Evolutionary conservation across 805 yeast genomes (phyloP).

Genomic region (Alloascoidea africana): DNA sequence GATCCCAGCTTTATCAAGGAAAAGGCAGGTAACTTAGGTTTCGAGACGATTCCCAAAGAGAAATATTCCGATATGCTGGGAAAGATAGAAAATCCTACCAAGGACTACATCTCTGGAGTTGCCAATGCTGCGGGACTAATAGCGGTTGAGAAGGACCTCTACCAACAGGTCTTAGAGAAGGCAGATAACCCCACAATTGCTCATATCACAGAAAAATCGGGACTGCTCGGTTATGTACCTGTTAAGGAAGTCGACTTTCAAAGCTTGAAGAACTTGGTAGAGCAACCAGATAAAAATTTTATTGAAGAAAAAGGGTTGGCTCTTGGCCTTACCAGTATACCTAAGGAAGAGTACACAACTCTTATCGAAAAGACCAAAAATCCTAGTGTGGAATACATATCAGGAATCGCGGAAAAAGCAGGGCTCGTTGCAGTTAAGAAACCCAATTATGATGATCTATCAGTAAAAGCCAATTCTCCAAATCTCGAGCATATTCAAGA

Average conservation of each 20-base stretch:
- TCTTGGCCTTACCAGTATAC: conserved; percentile 28
- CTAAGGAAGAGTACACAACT: conserved; percentile 26
- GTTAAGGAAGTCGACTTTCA: conserved; percentile 8
- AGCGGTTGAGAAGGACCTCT: background rate
- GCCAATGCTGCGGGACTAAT: background rate
- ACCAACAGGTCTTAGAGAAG: background rate
- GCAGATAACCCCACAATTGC: conserved; percentile 14
- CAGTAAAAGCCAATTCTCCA: conserved; percentile 11
- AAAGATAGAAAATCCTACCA: conserved; percentile 8
- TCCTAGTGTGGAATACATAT: conserved; percentile 8
- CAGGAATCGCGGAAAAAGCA: conserved; percentile 8
- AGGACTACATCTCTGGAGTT: conserved; percentile 7
- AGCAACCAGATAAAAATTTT: background rate
- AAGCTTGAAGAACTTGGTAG: conserved; percentile 3
- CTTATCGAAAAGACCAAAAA: conserved; percentile 5
- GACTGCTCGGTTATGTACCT: conserved; percentile 7
- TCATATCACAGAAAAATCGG: conserved; percentile 8
- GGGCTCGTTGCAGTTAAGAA: background rate
- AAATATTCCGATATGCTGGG: background rate
- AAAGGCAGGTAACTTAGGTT: conserved; percentile 4
- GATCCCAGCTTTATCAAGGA: conserved; percentile 2
- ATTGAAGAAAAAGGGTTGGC: background rate
- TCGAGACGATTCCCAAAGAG: background rate
- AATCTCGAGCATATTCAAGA: conserved; percentile 11
- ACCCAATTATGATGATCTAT: background rate